Evolutionary conservation across 768 basidiomycete genomes (phyloP).

Genomic region (Mycena galericulata): DNA sequence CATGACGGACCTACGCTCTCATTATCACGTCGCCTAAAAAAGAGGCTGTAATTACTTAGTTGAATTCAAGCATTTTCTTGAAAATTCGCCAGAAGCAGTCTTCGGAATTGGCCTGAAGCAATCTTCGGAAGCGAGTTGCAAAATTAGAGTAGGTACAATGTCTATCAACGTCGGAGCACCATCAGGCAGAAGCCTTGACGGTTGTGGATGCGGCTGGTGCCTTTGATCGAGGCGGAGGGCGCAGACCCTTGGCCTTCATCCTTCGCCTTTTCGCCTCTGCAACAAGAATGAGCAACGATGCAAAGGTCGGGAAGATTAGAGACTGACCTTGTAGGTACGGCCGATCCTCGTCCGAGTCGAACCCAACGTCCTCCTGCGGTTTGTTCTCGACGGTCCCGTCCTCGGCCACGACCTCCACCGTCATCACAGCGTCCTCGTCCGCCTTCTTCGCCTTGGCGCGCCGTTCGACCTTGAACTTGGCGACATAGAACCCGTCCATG

Average conservation of each 20-base stretch:
- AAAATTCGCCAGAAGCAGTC: not conserved
- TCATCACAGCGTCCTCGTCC: constrained; percentile 45
- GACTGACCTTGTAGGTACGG: constrained; percentile 83
- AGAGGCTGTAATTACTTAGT: not conserved
- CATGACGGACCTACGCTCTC: constrained; percentile 8
- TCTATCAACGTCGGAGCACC: no score
- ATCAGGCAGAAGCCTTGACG: constrained; percentile 41
- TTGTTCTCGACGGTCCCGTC: constrained; percentile 45
- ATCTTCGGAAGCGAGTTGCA: not conserved
- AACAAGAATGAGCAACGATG: constrained; percentile 7
- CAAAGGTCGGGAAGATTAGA: constrained; percentile 25
- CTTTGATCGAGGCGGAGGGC: constrained; percentile 67
- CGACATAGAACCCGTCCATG: constrained; percentile 99
- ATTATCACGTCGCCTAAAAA: constrained; percentile 8
- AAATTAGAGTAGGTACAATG: not conserved
- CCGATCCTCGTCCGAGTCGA: constrained; percentile 83
- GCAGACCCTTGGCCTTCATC: constrained; percentile 82
- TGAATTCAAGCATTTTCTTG: not conserved
- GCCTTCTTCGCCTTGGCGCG: constrained; percentile 61
- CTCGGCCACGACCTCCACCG: constrained; percentile 44
- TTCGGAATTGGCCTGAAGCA: not conserved
- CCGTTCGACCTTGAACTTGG: constrained; percentile 96
- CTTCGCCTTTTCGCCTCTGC: constrained; percentile 80
- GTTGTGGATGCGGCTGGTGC: constrained; percentile 39
- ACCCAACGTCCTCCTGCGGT: constrained; percentile 61